Evolutionary conservation across 2,329 filamentous ascomycete genomes (phyloP).

Genomic region (Arthrobotrys sinensis): DNA sequence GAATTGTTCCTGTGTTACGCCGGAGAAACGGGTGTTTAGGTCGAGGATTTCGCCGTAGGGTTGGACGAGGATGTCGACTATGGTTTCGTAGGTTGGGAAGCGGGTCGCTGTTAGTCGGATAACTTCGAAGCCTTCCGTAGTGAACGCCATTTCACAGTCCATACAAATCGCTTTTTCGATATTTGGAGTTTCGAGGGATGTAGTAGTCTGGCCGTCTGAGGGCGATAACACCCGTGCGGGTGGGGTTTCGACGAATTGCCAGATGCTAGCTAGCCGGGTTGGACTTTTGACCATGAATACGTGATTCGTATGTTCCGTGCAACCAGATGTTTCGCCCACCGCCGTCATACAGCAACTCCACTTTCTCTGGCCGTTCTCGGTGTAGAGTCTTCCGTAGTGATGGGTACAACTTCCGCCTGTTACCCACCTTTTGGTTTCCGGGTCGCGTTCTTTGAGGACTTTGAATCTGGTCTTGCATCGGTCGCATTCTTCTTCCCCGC

Average conservation of each 20-base stretch:
- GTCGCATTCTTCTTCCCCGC: constrained; percentile 89
- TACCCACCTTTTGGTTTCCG: constrained; percentile 81
- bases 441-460: constrained; percentile 83
- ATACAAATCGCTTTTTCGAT: constrained; percentile 79
- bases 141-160: constrained; percentile 99
- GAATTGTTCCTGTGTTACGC: constrained; percentile 84
- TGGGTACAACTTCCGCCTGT: constrained; percentile 84
- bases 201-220: constrained; percentile 57
- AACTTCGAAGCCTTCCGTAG: constrained; percentile 87
- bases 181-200: constrained; percentile 60
- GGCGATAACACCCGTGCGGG: constrained; percentile 63
- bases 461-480: constrained; percentile 89
- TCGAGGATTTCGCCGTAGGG: constrained; percentile 88
- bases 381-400: constrained; percentile 80
- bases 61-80: constrained; percentile 88
- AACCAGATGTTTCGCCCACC: constrained; percentile 81
- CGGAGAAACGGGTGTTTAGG: constrained; percentile 92
- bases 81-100: constrained; percentile 82
- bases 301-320: constrained; percentile 79
- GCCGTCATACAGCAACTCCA: constrained; percentile 85
- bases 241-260: constrained; percentile 83
- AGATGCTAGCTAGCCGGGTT: constrained; percentile 81
- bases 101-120: constrained; percentile 89
- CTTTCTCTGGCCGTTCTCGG: constrained; percentile 71
- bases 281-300: constrained; percentile 88